Base-by-base conservation (phyloP, 306 rosid species). In the Gastrolobium bilobum region DNA sequence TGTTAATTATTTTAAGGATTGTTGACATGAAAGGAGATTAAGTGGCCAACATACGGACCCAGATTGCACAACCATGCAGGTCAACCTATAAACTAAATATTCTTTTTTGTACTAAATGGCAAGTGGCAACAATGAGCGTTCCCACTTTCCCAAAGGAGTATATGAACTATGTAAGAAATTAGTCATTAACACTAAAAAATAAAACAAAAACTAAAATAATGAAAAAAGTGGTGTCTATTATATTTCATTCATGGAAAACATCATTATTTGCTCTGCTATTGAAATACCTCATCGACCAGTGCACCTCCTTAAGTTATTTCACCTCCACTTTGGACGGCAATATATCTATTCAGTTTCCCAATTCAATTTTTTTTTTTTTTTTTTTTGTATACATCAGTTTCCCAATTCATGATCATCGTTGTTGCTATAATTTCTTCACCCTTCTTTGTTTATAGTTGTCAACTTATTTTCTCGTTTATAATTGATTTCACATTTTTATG, bases 41-140 rank as follows among this genome's bases (percentile, higher is more conserved):
- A 65, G 87, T 88, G 94, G 97, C 87, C 80, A 90, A 90, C 97
- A 93, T 65, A 68, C 26, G 91, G 93, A 91, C 89, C 91, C 89
- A 80, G 74, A 79, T 71, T 64, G 70, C 86, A 76, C 72, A 69
- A 84, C 73, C 84, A 84, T 68, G 83, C 77, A 71, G 79, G 81
- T 71, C 82, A 84, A 59, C 81, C 74, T 68, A 33, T 51, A 71
- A 44, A 74, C 82, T 68, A 67, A 58, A 29, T 29, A 42, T 51
- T 62, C 40, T 44, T 10, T 81, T 58, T 8, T 62, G 67, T 63
- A 26, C 51, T 50, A 54, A 67, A 70, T 63, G 34, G 68, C 78
- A 61, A 86, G 86, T 86, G 86, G 78, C 82, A 69, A 53, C 51
- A 46, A 58, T 78, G 79, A 83, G 68, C 79, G 43, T 51, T 87